A percentile compares a stretch with the other conserved stretches of the same genome.
Conservation (phyloP, 2,329 filamentous ascomycete genomes). For the Penicillium sp. region DNA sequence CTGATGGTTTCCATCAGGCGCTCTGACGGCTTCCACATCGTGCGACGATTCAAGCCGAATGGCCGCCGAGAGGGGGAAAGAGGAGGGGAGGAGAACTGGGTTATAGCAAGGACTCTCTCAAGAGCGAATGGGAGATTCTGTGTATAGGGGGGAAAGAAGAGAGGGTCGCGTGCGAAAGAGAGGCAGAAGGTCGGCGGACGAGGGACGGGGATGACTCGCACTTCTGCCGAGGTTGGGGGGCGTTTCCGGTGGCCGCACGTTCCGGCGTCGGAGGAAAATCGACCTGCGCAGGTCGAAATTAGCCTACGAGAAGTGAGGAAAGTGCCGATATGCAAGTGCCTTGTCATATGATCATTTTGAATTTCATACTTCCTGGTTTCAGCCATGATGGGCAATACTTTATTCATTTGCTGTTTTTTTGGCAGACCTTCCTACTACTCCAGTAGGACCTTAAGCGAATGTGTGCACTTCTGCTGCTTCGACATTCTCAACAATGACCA, state of each 20-base stretch:
- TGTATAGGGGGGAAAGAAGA: slow-evolving; percentile 1
- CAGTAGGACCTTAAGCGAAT: too few species aligned
- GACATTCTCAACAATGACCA: not conserved
- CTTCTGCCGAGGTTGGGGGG: slow-evolving; percentile 31
- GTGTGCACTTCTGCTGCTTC: not conserved
- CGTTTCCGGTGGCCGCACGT: slow-evolving; percentile 13
- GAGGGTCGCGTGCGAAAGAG: slow-evolving; percentile 12
- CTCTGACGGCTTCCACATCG: slow-evolving; percentile 91
- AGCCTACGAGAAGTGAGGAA: not conserved
- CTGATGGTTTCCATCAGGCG: slow-evolving; percentile 95
- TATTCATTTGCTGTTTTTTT: not conserved
- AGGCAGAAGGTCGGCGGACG: slow-evolving; percentile 6
- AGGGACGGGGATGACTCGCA: slow-evolving; percentile 18
- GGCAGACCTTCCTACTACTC: too few species aligned
- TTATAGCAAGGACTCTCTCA: not conserved
- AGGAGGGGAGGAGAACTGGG: slow-evolving; percentile 2
- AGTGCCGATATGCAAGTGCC: slow-evolving; percentile 1
- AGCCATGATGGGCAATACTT: not conserved
- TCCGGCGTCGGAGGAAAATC: slow-evolving; percentile 26
- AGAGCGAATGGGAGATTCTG: not conserved
- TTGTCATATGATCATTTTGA: not conserved
- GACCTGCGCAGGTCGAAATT: too few species aligned
- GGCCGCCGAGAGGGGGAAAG: slow-evolving; percentile 23
- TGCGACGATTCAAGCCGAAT: slow-evolving; percentile 32
- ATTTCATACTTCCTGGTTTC: not conserved